Evolutionary conservation across 805 yeast genomes (phyloP).

Genomic region (Yarrowia keelungensis): DNA sequence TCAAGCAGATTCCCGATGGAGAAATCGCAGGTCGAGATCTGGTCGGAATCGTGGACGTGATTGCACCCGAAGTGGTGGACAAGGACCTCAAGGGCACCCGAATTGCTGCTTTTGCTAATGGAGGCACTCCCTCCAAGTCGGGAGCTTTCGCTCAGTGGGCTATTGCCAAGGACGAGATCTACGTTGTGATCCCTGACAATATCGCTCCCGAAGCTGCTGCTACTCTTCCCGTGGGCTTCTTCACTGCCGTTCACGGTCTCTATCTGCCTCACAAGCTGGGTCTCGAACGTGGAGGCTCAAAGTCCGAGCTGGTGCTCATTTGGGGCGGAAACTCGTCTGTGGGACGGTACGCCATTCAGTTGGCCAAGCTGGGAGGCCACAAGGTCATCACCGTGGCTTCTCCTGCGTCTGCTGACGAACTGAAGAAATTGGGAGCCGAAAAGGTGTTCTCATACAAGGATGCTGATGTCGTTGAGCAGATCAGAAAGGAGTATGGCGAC

Average conservation of each 20-base stretch:
- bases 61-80: conserved; percentile 21
- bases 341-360: conserved; percentile 31
- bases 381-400: conserved; percentile 28
- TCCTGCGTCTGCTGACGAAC: conserved; percentile 13
- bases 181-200: conserved; percentile 28
- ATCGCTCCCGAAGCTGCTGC: conserved; percentile 25
- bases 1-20: conserved; percentile 33
- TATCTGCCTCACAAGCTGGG: conserved; percentile 29
- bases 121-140: conserved; percentile 13
- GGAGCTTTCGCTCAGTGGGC: conserved; percentile 38
- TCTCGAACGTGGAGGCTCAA: conserved; percentile 10
- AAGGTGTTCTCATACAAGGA: conserved; percentile 28
- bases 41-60: conserved; percentile 20
- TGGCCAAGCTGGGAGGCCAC: conserved; percentile 37
- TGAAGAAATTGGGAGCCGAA: conserved; percentile 27
- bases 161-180: conserved; percentile 30
- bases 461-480: conserved; percentile 33
- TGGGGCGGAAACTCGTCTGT: conserved; percentile 39
- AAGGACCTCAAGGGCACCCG: conserved; percentile 27
- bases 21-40: conserved; percentile 31
- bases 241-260: conserved; percentile 32
- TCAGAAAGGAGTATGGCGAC: conserved; percentile 25
- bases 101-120: conserved; percentile 27
- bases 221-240: conserved; percentile 33
- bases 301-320: conserved; percentile 25